Percentiles rank a stretch among this genome's conserved stretches.
phyloP scores from a whole-genome alignment of 345 rosid species.

The Trapa bicornis region DNA sequence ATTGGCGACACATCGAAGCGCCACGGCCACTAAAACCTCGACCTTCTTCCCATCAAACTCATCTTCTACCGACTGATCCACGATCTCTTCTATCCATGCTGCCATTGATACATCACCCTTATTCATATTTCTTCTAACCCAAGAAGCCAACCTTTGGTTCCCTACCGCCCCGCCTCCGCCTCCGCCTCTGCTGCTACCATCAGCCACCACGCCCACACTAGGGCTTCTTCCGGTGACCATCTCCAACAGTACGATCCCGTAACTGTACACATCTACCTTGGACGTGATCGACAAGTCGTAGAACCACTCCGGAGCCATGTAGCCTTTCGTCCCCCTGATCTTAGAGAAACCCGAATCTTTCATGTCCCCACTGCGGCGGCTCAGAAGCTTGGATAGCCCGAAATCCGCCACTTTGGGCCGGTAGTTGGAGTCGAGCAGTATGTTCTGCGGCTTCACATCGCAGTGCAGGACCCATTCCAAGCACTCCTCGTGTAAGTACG shows the following conservation, averaged over 20 bases:
- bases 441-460: slow-evolving; percentile 22
- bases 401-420: slow-evolving; percentile 18
- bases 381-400: slow-evolving; percentile 13
- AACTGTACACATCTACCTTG: slow-evolving; percentile 34
- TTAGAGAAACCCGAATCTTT: slow-evolving; percentile 5
- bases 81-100: slow-evolving; percentile 15
- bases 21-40: slow-evolving; percentile 15
- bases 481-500: slow-evolving; percentile 34
- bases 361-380: not conserved
- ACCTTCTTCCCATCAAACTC: slow-evolving; percentile 9
- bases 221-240: slow-evolving; percentile 13
- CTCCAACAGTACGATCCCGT: slow-evolving; percentile 26
- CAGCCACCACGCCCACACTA: not conserved
- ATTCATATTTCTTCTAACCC: slow-evolving; percentile 15
- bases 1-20: slow-evolving; percentile 18
- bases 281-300: slow-evolving; percentile 18
- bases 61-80: slow-evolving; percentile 7
- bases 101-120: not conserved
- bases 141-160: slow-evolving; percentile 1
- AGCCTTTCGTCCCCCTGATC: slow-evolving; percentile 20
- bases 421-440: slow-evolving; percentile 12
- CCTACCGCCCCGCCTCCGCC: not conserved
- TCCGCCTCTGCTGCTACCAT: slow-evolving; percentile 1
- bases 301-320: slow-evolving; percentile 23
- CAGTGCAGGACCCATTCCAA: slow-evolving; percentile 23